Conservation (phyloP, 371 early-diverging fungal species). For the Dichotomocladium elegans region DNA sequence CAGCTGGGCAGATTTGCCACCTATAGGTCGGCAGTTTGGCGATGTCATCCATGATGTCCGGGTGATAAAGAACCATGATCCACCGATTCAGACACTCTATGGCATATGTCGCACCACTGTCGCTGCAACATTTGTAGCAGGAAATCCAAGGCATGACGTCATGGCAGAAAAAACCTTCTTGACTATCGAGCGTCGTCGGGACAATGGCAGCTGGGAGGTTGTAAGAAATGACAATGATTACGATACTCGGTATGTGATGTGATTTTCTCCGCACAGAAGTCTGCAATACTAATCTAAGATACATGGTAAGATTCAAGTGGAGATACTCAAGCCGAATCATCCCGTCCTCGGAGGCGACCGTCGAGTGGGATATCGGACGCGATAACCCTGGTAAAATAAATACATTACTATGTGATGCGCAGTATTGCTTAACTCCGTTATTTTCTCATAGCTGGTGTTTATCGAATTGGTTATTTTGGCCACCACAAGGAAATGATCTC, state of each 20-base stretch:
- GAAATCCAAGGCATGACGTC: constrained; percentile 60
- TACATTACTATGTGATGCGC: not conserved
- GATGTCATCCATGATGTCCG: constrained; percentile 34
- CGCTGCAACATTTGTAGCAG: constrained; percentile 49
- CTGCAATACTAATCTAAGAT: too few relatives aligned
- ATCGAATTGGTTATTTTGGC: constrained; percentile 19
- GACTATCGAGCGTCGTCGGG: constrained; percentile 46
- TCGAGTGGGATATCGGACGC: constrained; percentile 36
- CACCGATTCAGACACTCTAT: not conserved
- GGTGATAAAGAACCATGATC: not conserved
- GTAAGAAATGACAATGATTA: constrained; percentile 43
- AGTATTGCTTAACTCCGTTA: not conserved
- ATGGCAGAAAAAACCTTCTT: constrained; percentile 39
- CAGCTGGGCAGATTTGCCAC: constrained; percentile 48
- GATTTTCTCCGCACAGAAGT: too few relatives aligned
- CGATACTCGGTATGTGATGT: constrained; percentile 40
- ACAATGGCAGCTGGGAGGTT: constrained; percentile 29
- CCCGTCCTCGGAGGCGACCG: constrained; percentile 31
- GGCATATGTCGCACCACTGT: constrained; percentile 15
- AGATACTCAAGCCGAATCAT: constrained; percentile 23
- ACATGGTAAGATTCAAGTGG: constrained; percentile 42
- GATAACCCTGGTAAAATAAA: constrained; percentile 10
- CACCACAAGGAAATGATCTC: constrained; percentile 15
- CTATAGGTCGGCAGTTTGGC: constrained; percentile 45
- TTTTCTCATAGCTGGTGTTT: constrained; percentile 6